Percentiles rank a stretch among this genome's conserved stretches.
Evolutionary conservation across 148 eudicot species (phyloP).

Genomic region (Linanthus parryae): DNA sequence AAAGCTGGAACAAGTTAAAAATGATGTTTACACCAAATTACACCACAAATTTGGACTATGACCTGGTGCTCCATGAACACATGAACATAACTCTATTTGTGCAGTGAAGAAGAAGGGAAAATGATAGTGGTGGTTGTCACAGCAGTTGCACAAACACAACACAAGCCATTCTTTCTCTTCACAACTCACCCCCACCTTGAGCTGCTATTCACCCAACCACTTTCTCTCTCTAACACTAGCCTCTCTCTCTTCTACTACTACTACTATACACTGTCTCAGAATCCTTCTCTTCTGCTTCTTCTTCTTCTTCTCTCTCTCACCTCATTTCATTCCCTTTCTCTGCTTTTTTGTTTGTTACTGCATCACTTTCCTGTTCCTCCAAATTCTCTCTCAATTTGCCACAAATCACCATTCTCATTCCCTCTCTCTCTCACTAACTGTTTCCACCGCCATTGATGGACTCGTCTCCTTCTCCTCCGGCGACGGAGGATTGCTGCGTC

Average conservation of each 20-base stretch:
- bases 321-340: conserved; percentile 8
- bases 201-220: conserved; percentile 19
- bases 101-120: conserved; percentile 29
- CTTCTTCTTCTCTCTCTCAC: conserved; percentile 5
- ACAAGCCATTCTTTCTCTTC: neutral
- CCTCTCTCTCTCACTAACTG: conserved; percentile 11
- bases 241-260: conserved; percentile 10
- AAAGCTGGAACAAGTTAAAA: too few relatives aligned
- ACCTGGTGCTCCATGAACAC: too few relatives aligned
- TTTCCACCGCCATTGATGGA: conserved; percentile 36
- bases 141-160: conserved; percentile 1
- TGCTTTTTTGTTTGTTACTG: conserved; percentile 20
- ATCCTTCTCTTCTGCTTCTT: conserved; percentile 15
- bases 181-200: conserved; percentile 5
- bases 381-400: conserved; percentile 9
- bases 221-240: conserved; percentile 18
- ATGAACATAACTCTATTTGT: too few relatives aligned
- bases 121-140: conserved; percentile 22
- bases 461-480: too few relatives aligned
- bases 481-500: conserved; percentile 74
- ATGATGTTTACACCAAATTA: neutral
- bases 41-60: neutral
- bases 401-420: neutral
- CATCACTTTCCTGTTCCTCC: conserved; percentile 27
- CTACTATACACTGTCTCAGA: conserved; percentile 17